These are phyloP conservation scores for Leptographium flavum DNA, from an alignment of 2,329 filamentous ascomycete species.

Conservation along the genomic window DNA sequence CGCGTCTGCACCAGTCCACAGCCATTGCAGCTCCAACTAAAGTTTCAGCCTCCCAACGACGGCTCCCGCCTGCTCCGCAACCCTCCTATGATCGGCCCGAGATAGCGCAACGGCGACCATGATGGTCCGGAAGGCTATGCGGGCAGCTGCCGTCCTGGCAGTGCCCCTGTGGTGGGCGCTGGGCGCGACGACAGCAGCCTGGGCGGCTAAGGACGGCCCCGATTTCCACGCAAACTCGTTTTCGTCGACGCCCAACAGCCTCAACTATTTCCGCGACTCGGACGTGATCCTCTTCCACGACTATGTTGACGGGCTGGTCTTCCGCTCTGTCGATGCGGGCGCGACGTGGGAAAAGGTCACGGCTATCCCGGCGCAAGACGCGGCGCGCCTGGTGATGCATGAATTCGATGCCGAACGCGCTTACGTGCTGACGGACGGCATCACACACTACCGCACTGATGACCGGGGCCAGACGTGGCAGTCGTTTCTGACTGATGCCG, in stretches of 20 bases:
- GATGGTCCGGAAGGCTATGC: slow-evolving; percentile 34
- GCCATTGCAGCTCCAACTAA: too few species aligned
- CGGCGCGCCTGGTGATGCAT: slow-evolving; percentile 56
- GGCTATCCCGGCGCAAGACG: slow-evolving; percentile 48
- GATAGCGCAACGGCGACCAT: slow-evolving; percentile 28
- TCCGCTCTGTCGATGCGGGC: slow-evolving; percentile 70
- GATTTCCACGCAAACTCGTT: slow-evolving; percentile 51
- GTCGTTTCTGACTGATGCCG: slow-evolving; percentile 49
- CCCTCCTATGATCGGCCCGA: background rate
- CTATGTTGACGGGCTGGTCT: slow-evolving; percentile 46
- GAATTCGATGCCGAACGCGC: slow-evolving; percentile 66
- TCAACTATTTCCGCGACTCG: slow-evolving; percentile 87
- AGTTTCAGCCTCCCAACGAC: background rate
- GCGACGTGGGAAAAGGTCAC: slow-evolving; percentile 56
- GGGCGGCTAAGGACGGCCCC: slow-evolving; percentile 43
- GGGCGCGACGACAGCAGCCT: slow-evolving; percentile 7
- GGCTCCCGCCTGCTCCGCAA: background rate
- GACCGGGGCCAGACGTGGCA: slow-evolving; percentile 75
- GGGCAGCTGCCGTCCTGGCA: slow-evolving; percentile 37
- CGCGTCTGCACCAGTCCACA: too few species aligned
- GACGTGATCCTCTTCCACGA: slow-evolving; percentile 70
- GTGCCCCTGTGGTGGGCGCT: slow-evolving; percentile 19
- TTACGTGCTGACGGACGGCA: slow-evolving; percentile 58
- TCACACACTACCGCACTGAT: slow-evolving; percentile 67
- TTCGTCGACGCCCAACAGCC: slow-evolving; percentile 47